A percentile compares a stretch with the other conserved stretches of the same genome.
phyloP scores from a whole-genome alignment of 139 green algal genomes.

The Diplosphaera chodatii region DNA sequence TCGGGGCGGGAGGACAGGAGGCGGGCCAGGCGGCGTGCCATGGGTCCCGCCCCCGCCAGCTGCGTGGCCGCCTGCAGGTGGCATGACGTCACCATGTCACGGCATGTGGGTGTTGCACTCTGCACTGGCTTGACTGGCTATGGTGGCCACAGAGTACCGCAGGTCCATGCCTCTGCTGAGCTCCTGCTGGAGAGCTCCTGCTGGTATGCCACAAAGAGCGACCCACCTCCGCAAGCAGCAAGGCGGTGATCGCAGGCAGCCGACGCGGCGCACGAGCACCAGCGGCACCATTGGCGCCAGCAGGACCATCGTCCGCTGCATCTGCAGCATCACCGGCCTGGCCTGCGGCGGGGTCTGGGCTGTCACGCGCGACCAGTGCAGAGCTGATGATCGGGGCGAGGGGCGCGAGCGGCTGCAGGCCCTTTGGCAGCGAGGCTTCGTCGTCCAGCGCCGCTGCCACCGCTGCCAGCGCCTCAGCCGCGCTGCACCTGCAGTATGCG shows the following conservation, averaged over 20 bases:
- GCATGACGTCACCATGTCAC: no score
- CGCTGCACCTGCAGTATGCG: not conserved
- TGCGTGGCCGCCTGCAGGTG: conserved; percentile 34
- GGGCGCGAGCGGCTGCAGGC: not conserved
- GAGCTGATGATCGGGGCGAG: not conserved
- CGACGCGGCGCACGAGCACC: conserved; percentile 12
- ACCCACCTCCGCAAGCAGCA: conserved; percentile 54
- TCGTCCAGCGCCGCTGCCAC: conserved; percentile 5
- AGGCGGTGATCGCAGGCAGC: conserved; percentile 40
- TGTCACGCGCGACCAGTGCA: not conserved
- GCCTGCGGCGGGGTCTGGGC: no score
- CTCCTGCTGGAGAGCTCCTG: no score
- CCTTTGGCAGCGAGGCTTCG: conserved; percentile 6
- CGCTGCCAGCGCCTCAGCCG: conserved; percentile 11
- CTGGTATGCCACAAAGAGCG: no score
- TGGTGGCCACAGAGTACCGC: no score
- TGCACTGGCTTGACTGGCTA: no score
- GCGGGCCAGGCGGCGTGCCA: conserved; percentile 38
- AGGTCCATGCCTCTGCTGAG: no score
- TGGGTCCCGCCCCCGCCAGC: conserved; percentile 29
- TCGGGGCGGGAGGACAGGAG: conserved; percentile 31
- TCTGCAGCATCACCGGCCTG: no score
- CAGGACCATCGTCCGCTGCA: no score
- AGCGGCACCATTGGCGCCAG: no score
- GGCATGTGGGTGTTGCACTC: no score